phyloP scores from a whole-genome alignment of 2,329 filamentous ascomycete genomes.

The Alternaria viburni region DNA sequence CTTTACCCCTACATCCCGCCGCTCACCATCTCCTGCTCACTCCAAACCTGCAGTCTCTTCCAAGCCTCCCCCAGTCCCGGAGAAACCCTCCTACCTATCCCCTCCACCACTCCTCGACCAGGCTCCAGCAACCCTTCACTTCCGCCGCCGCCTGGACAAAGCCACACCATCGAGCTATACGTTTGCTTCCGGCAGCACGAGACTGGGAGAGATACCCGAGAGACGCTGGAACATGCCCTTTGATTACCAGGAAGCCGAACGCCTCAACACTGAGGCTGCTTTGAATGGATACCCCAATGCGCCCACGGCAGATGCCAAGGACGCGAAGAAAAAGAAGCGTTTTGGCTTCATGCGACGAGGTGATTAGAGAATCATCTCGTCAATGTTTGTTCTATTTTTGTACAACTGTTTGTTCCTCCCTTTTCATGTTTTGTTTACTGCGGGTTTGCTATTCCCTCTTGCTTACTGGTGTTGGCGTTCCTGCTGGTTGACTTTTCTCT shows the following conservation, averaged over 20 bases:
- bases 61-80: slow-evolving; percentile 7
- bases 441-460: background rate
- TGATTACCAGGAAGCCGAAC: slow-evolving; percentile 51
- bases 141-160: slow-evolving; percentile 42
- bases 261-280: slow-evolving; percentile 50
- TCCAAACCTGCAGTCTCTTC: slow-evolving; percentile 4
- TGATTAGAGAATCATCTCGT: background rate
- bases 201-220: slow-evolving; percentile 57
- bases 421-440: background rate
- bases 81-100: slow-evolving; percentile 9
- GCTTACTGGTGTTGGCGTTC: background rate
- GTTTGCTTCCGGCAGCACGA: slow-evolving; percentile 54
- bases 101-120: slow-evolving; percentile 10
- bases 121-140: slow-evolving; percentile 4
- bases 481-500: background rate
- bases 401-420: slow-evolving; percentile 1
- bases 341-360: slow-evolving; percentile 16
- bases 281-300: slow-evolving; percentile 13
- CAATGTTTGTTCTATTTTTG: background rate
- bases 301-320: slow-evolving; percentile 9
- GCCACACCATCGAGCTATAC: slow-evolving; percentile 51
- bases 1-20: slow-evolving; percentile 19
- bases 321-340: slow-evolving; percentile 11
- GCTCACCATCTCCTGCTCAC: slow-evolving; percentile 5
- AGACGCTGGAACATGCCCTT: slow-evolving; percentile 52